These are phyloP conservation scores for Inosperma sp. DNA, from an alignment of 768 basidiomycete genomes.

Conservation along the genomic window DNA sequence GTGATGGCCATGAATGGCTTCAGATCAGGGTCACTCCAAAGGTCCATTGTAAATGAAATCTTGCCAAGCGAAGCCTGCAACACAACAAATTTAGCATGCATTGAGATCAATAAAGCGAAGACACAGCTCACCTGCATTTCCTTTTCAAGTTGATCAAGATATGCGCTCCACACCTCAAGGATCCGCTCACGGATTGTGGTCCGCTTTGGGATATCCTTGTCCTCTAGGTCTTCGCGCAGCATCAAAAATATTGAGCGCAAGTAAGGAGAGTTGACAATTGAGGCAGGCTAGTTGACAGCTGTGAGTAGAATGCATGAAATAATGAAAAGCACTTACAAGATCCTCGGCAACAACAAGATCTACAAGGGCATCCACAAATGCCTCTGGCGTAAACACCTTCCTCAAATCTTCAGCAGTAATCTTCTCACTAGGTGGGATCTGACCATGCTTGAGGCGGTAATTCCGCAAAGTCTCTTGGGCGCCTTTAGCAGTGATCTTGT, in stretches of 20 bases:
- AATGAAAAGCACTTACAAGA: slow-evolving; percentile 24
- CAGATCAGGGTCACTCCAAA: slow-evolving; percentile 35
- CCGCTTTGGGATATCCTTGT: slow-evolving; percentile 27
- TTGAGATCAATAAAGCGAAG: neutral
- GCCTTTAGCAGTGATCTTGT: slow-evolving; percentile 16
- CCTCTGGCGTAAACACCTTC: slow-evolving; percentile 15
- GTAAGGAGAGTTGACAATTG: slow-evolving; percentile 30
- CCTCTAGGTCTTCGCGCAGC: slow-evolving; percentile 21
- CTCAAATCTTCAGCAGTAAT: too few relatives aligned
- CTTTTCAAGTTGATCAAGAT: slow-evolving; percentile 16
- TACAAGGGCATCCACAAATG: slow-evolving; percentile 18
- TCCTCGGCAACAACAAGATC: slow-evolving; percentile 23
- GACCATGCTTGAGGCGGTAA: neutral
- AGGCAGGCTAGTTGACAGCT: slow-evolving; percentile 27
- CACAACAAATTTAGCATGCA: neutral
- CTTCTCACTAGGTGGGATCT: neutral
- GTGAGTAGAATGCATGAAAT: slow-evolving; percentile 1
- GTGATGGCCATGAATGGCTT: slow-evolving; percentile 40
- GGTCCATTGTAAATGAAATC: slow-evolving; percentile 34
- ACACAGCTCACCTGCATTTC: slow-evolving; percentile 19
- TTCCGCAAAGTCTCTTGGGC: slow-evolving; percentile 8
- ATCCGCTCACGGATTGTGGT: slow-evolving; percentile 21
- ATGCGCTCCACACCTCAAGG: slow-evolving; percentile 17
- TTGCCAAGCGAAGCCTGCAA: slow-evolving; percentile 29
- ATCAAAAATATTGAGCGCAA: slow-evolving; percentile 29